A percentile compares a stretch with the other conserved stretches of the same genome.
Evolutionary conservation across 805 yeast genomes (phyloP).

Genomic region (Ogataea haglerorum): DNA sequence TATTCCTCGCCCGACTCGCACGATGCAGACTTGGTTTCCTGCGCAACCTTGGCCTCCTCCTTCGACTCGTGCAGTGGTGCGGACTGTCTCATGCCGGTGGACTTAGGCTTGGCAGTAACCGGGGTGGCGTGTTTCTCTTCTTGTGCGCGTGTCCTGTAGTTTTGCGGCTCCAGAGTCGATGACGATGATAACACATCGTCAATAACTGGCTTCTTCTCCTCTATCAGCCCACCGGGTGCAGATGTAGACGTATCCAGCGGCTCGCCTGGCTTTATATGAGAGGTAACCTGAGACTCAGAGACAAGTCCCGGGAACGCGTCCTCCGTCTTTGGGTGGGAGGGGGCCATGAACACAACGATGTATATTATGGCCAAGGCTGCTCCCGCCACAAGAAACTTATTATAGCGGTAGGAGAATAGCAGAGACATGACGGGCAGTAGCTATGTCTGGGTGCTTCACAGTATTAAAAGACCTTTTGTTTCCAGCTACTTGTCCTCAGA

Average conservation of each 20-base stretch:
- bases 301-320: conserved; percentile 8
- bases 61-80: conserved; percentile 11
- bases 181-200: neutral
- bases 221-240: neutral
- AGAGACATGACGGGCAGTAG: conserved; percentile 16
- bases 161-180: neutral
- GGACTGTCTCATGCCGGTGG: neutral
- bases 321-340: conserved; percentile 15
- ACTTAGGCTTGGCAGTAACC: conserved; percentile 4
- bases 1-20: conserved; percentile 51
- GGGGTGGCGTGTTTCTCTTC: conserved; percentile 5
- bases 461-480: neutral
- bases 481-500: conserved; percentile 1
- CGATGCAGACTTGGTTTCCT: conserved; percentile 18
- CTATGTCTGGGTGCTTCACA: neutral
- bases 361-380: conserved; percentile 42
- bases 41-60: conserved; percentile 15
- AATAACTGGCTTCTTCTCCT: neutral
- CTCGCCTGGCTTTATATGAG: conserved; percentile 5
- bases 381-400: conserved; percentile 51
- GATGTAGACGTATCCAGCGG: conserved; percentile 11
- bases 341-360: conserved; percentile 45
- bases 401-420: conserved; percentile 41
- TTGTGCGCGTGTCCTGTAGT: neutral
- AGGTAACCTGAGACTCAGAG: neutral